Base-by-base conservation (phyloP, 129 eudicot species). In the Escallonia rubra region DNA sequence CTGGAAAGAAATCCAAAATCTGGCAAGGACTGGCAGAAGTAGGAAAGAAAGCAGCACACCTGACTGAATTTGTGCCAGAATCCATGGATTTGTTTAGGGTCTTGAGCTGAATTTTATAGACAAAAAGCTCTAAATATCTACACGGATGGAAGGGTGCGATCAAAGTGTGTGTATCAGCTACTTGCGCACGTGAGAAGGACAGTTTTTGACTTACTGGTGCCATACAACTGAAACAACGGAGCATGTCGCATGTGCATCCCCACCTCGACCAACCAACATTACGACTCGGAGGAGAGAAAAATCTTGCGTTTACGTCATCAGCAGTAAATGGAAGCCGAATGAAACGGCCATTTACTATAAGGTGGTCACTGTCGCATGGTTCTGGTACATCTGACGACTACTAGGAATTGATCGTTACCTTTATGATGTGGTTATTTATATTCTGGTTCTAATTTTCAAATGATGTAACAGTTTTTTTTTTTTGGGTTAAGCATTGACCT, bases 121-220 rank as follows among this genome's bases (percentile, higher is more conserved):
- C 51, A 38, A 62, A 42, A 41, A 11, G 59, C 6, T 3, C 13
- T 11, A 54, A 54, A 54, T 54, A 54, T 54, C 59, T 54, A 46
- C 50, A 46, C 8, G 50, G 50, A 46, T 54, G 13, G 8, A n/a
- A 62, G 52, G 11, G 66, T 43, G 66, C 43, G 51, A 42, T 23
- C 4, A 41, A 62, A 2, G 5, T 10, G 7, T 10, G 9, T 41
- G 2, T 41, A 12, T 2, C 34, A 6, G 38, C 12, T 11, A 42
- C 40, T 43, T 10, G 4, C 10, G 45, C 76, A 63, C 70, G 78
- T 23, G 63, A 7, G 73, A 68, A 23, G 34, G 23, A 61, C 34
- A 43, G 6, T n/a, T 1, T 64, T 73, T 73, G 78, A 73, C 78
- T 73, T 59, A 73, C 72, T 10, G 78, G 78, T 73, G 78, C 5